Conservation (phyloP, 768 basidiomycete genomes). For the Roridomyces roridus region DNA sequence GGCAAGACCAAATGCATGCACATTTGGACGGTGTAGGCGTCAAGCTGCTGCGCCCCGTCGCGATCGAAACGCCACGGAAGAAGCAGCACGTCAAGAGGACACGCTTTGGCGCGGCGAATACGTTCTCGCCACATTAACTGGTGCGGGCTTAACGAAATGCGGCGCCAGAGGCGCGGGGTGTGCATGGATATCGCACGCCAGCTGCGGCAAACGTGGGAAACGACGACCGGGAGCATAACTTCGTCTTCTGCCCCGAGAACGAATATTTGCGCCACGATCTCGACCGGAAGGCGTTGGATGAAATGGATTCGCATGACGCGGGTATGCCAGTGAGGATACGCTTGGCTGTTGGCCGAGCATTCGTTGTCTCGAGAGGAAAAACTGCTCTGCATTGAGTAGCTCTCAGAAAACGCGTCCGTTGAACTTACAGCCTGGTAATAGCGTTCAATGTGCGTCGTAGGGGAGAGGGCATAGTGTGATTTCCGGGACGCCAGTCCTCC, state of each 20-base stretch:
- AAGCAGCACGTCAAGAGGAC: conserved; percentile 66
- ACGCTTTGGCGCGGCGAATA: conserved; percentile 63
- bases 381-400: conserved; percentile 1
- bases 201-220: conserved; percentile 72
- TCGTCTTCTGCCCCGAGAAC: conserved; percentile 62
- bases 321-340: conserved; percentile 22
- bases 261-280: conserved; percentile 71
- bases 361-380: conserved; percentile 13
- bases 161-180: conserved; percentile 70
- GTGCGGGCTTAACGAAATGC: conserved; percentile 55
- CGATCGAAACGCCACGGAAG: conserved; percentile 36
- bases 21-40: conserved; percentile 55
- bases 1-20: conserved; percentile 65
- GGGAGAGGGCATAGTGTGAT: conserved; percentile 13
- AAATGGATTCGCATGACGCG: conserved; percentile 45
- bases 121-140: conserved; percentile 68
- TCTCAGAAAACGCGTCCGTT: neutral
- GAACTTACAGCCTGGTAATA: conserved; percentile 7
- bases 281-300: conserved; percentile 64
- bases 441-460: conserved; percentile 11
- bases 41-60: conserved; percentile 16
- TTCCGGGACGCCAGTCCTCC: neutral
- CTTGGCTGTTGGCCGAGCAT: neutral
- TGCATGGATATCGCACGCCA: conserved; percentile 70
- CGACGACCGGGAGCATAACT: conserved; percentile 59